Conservation (phyloP, 352 stramenopile species). For the Pythium pyrilobum region DNA sequence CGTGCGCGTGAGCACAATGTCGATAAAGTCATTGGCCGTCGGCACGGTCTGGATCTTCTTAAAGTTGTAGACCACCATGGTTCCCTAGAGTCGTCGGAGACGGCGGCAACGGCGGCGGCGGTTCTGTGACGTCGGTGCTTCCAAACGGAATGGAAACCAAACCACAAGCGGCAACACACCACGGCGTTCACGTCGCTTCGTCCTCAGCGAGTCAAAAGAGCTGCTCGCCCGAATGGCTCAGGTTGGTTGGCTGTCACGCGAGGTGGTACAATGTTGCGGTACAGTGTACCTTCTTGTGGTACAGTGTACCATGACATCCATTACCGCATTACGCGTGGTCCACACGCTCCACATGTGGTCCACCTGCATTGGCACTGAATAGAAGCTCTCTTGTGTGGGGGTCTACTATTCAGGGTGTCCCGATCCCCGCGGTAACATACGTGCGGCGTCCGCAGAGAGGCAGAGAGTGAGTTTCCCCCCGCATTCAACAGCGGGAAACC, state of each 20-base stretch:
- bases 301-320: slow-evolving; percentile 6
- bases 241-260: slow-evolving; percentile 26
- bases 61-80: slow-evolving; percentile 99
- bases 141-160: slow-evolving; percentile 9
- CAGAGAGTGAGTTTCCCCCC: neutral
- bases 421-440: neutral
- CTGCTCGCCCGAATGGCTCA: too few species aligned
- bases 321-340: neutral
- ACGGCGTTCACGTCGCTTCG: slow-evolving; percentile 6
- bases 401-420: too few species aligned
- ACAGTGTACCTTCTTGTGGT: neutral
- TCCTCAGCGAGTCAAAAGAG: slow-evolving; percentile 4
- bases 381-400: too few species aligned
- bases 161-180: neutral
- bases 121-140: slow-evolving; percentile 4
- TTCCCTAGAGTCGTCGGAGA: neutral
- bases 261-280: neutral
- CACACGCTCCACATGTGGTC: neutral
- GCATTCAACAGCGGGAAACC: neutral
- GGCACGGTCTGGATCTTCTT: slow-evolving; percentile 99
- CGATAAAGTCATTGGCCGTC: slow-evolving; percentile 96
- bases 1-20: slow-evolving; percentile 99
- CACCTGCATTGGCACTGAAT: neutral
- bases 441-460: neutral
- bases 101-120: neutral